phyloP scores from a whole-genome alignment of 441 rosid species.

The Pelargonium australe region DNA sequence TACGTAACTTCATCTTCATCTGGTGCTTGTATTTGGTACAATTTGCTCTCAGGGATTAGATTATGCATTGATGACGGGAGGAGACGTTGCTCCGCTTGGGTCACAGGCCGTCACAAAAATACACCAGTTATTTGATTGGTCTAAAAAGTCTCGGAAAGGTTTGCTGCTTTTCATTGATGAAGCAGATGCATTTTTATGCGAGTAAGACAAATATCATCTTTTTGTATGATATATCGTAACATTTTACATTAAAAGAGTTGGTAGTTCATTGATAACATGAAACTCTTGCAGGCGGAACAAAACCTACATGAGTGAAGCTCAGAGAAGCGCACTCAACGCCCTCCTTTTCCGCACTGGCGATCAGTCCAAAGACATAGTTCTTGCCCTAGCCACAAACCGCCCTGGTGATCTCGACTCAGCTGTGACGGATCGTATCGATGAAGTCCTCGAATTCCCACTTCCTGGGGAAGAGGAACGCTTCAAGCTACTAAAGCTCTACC shows the following conservation, averaged over 20 bases:
- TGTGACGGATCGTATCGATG: constrained; percentile 80
- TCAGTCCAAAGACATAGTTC: constrained; percentile 88
- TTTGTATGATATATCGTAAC: no score
- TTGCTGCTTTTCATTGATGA: constrained; percentile 82
- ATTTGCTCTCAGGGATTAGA: constrained; percentile 65
- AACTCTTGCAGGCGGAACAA: constrained; percentile 64
- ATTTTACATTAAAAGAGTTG: no score
- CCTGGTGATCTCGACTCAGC: constrained; percentile 97
- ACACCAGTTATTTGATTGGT: constrained; percentile 93
- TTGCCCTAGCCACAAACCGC: constrained; percentile 86
- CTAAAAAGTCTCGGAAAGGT: constrained; percentile 80
- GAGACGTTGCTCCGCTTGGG: constrained; percentile 97
- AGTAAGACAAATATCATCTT: constrained; percentile 45
- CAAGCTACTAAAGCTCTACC: constrained; percentile 72
- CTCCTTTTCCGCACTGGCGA: constrained; percentile 89
- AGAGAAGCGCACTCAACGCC: constrained; percentile 89
- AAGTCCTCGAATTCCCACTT: constrained; percentile 76
- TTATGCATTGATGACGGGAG: constrained; percentile 97
- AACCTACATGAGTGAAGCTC: constrained; percentile 97
- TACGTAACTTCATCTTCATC: neutral
- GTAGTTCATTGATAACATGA: no score
- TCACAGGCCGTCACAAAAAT: constrained; percentile 97
- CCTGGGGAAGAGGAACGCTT: constrained; percentile 80
- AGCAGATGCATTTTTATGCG: constrained; percentile 96
- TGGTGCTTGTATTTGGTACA: constrained; percentile 10